Evolutionary conservation across 768 basidiomycete species (phyloP).

Genomic region (Cystobasidium onofrii): DNA sequence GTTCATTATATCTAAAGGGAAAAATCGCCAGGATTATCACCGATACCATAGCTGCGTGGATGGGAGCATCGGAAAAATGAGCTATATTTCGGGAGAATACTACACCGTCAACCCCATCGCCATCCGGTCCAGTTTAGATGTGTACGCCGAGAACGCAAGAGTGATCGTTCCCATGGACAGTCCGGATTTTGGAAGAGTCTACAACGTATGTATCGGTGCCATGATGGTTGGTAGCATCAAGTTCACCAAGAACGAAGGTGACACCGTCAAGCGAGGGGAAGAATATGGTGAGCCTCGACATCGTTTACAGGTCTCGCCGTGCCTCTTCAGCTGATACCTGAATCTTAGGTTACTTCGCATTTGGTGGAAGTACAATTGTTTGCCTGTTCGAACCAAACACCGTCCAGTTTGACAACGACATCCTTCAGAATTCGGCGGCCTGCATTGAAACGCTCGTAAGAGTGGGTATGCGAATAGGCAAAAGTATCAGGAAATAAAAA

Average conservation of each 20-base stretch:
- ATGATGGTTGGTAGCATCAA: conserved; percentile 75
- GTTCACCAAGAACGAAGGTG: conserved; percentile 77
- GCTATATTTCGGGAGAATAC: conserved; percentile 78
- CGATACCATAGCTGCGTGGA: conserved; percentile 73
- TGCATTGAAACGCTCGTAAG: conserved; percentile 35
- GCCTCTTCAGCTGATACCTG: neutral
- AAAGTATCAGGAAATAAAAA: neutral
- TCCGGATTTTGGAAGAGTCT: conserved; percentile 78
- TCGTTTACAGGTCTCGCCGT: no score
- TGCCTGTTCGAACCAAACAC: conserved; percentile 74
- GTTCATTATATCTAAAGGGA: conserved; percentile 47
- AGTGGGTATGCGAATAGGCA: conserved; percentile 34
- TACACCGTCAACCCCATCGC: conserved; percentile 98
- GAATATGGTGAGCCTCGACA: conserved; percentile 49
- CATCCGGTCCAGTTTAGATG: conserved; percentile 62
- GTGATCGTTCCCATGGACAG: conserved; percentile 89
- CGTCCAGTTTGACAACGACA: conserved; percentile 64
- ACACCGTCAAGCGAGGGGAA: conserved; percentile 69
- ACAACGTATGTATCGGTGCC: conserved; percentile 83
- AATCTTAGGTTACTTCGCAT: conserved; percentile 57
- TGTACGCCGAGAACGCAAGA: conserved; percentile 87
- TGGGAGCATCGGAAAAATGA: conserved; percentile 72
- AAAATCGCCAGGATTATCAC: conserved; percentile 61
- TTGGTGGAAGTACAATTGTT: conserved; percentile 64
- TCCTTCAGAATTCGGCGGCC: conserved; percentile 21